Evolutionary conservation across 2,329 filamentous ascomycete genomes (phyloP).

Genomic region (Microcyclospora tardicrescens): DNA sequence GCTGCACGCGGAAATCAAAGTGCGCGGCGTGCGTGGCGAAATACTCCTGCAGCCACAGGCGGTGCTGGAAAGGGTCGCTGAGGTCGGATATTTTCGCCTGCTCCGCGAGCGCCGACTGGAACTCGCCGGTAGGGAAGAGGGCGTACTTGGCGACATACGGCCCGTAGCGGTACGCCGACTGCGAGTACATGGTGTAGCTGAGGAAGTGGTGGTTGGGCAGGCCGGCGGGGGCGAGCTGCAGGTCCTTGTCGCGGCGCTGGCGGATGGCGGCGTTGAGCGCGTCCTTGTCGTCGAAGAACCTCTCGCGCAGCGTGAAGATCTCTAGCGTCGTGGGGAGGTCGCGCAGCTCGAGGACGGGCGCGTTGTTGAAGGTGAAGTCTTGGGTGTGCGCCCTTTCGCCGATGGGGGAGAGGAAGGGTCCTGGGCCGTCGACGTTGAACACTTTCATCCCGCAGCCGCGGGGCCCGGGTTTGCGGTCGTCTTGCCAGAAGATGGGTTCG

Average conservation of each 20-base stretch:
- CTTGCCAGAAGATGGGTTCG: slow-evolving; percentile 12
- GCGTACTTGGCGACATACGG: slow-evolving; percentile 20
- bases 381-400: slow-evolving; percentile 10
- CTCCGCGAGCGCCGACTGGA: slow-evolving; percentile 12
- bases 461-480: slow-evolving; percentile 11
- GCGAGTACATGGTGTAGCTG: slow-evolving; percentile 19
- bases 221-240: slow-evolving; percentile 17
- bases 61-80: slow-evolving; percentile 15
- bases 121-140: slow-evolving; percentile 13
- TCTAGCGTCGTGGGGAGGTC: slow-evolving; percentile 22
- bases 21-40: slow-evolving; percentile 13
- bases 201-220: slow-evolving; percentile 27
- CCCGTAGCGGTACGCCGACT: slow-evolving; percentile 21
- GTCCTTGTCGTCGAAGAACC: slow-evolving; percentile 16
- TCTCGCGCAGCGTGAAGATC: slow-evolving; percentile 20
- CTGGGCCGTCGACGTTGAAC: slow-evolving; percentile 9
- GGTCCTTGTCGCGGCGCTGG: slow-evolving; percentile 19
- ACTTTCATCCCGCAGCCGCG: slow-evolving; percentile 13
- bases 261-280: slow-evolving; percentile 13
- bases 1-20: slow-evolving; percentile 22
- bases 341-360: slow-evolving; percentile 20
- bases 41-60: slow-evolving; percentile 18
- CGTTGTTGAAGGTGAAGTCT: slow-evolving; percentile 24
- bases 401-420: slow-evolving; percentile 7
- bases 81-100: slow-evolving; percentile 11